Evolutionary conservation across 2,329 filamentous ascomycete species (phyloP).

Genomic region (Aureobasidium sp.): DNA sequence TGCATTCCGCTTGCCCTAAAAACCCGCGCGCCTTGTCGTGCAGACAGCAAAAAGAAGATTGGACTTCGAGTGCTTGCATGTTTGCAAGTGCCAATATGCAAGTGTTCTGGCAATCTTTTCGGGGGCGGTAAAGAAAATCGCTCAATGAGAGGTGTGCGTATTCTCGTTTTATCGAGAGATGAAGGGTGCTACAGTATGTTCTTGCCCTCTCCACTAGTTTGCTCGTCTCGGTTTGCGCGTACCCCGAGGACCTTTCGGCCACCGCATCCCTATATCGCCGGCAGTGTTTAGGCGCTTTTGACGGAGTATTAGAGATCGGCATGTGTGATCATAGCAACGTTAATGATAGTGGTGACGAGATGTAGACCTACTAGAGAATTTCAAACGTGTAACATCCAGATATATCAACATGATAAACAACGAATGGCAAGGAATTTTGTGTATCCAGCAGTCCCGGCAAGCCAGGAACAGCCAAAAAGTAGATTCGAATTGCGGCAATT

Average conservation of each 20-base stretch:
- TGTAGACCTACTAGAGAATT: no score
- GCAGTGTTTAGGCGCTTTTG: background rate
- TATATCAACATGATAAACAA: background rate
- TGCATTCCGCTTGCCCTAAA: constrained; percentile 4
- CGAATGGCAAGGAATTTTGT: background rate
- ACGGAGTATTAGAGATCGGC: no score
- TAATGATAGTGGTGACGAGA: background rate
- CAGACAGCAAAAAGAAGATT: background rate
- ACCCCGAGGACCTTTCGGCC: background rate
- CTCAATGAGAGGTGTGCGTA: background rate
- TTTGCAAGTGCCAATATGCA: background rate
- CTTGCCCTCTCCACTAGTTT: background rate
- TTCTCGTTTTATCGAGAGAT: background rate
- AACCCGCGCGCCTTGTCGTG: background rate
- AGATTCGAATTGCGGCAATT: background rate
- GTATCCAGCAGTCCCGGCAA: background rate
- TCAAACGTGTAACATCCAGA: background rate
- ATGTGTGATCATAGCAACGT: background rate
- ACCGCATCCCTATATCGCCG: background rate
- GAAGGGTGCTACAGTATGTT: background rate
- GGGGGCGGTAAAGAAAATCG: background rate
- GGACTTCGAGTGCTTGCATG: constrained; percentile 2
- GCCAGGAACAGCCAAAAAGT: background rate
- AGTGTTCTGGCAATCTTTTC: background rate
- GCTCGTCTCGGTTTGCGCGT: background rate